Evolutionary conservation across 805 yeast species (phyloP).

Genomic region (Sporopachydermia lactativora): DNA sequence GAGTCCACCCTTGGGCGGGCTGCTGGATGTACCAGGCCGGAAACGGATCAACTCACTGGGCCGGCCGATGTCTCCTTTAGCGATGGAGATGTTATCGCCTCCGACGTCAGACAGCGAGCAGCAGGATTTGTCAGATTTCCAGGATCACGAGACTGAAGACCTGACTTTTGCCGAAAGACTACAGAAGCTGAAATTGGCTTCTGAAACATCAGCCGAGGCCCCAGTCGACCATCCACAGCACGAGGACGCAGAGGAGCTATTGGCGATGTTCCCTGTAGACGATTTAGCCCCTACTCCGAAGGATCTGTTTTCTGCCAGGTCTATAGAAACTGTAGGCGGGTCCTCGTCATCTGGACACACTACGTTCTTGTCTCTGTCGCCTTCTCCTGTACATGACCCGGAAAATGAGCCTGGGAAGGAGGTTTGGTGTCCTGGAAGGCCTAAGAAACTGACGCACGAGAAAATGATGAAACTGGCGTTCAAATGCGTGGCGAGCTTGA

Average conservation of each 20-base stretch:
- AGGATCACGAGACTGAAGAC: background rate
- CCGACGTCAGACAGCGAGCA: background rate
- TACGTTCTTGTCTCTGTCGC: background rate
- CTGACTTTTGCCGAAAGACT: no score
- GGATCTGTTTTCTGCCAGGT: background rate
- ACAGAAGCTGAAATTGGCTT: no score
- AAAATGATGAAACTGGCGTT: background rate
- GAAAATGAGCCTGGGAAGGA: background rate
- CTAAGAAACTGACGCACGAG: conserved; percentile 1
- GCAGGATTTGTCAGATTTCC: background rate
- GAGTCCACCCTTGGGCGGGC: no score
- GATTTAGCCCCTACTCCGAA: background rate
- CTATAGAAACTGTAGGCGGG: background rate
- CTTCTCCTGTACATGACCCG: background rate
- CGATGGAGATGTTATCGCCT: background rate
- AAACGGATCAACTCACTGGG: no score
- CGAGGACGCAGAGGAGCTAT: background rate
- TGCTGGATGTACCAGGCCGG: no score
- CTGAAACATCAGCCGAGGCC: no score
- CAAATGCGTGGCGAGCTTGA: background rate
- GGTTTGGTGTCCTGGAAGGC: background rate
- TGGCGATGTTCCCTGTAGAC: background rate
- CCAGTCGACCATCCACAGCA: no score
- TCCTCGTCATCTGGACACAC: background rate
- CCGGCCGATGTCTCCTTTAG: conserved; percentile 1